Evolutionary conservation across 2,329 filamentous ascomycete genomes (phyloP), one percentile per base, ranked within the genome.

Genomic region (Nothophaeocryptopus gaeumannii): DNA sequence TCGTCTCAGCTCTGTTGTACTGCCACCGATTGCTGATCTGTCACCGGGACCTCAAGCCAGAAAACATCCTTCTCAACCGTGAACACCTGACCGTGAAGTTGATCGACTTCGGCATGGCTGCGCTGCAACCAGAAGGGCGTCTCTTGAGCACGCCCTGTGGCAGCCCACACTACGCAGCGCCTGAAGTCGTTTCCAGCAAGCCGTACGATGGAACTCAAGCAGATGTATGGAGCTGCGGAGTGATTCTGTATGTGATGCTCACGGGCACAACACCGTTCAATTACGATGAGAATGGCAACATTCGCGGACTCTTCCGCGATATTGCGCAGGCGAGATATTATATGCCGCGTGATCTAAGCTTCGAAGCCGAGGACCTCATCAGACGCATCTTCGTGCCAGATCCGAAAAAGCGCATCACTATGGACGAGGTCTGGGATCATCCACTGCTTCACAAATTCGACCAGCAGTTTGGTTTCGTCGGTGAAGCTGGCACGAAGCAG

Each of bases 101-200:
- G 61, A 92, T 92, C 44, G 93, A 99, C 69, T 99, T 99, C 69
- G 92, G 93, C 36, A 96, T 99, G 91, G 93, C 93, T 38, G 92
- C 92, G 3, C 77, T 97, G 36, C 92, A 97, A 67, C 88, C 88
- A 3, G 79, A 82, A 16, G 85, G 83, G 8, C 85, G 89, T 58
- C 84, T 85, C 65, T 79, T 99, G 26, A 87, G 82, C 49, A 97
- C 93, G 1, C 89, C 92, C 4, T 99, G 93, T 63, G 93, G 93
- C 14, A 97, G 93, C 56, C 93, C 93, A 15, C 93, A 97, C 70
- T 99, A 99, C 63, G 92, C 92, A 13, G 91, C 93, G 0, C 93
- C 93, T 0, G 93, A 99, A 67, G 82, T 99, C 31, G 85, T 96
- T 54, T 82, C 83, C 58, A 85, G 85, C 35, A 78, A 78, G 32